Evolutionary conservation across 352 stramenopile species (phyloP).

Genomic region (Pythium folliculosum): DNA sequence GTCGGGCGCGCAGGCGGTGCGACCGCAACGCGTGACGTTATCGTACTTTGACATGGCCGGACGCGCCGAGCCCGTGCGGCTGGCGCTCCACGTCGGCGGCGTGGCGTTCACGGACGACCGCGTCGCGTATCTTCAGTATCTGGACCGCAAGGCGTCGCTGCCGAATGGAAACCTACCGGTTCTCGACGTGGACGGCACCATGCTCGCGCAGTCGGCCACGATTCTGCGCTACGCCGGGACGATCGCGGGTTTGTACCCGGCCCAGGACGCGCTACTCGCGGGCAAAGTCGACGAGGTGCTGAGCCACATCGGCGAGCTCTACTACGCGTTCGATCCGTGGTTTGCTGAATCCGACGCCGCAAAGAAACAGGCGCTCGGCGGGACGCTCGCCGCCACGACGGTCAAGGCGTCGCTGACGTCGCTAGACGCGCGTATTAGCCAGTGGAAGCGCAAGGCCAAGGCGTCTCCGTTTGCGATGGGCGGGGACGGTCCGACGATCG

Average conservation of each 20-base stretch:
- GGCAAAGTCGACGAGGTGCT: constrained; percentile 43
- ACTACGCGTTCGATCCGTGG: constrained; percentile 12
- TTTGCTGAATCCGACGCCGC: constrained; percentile 21
- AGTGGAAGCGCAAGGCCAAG: constrained; percentile 19
- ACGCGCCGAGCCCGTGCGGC: constrained; percentile 31
- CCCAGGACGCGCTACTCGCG: neutral
- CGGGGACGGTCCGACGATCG: constrained; percentile 41
- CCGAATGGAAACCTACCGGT: constrained; percentile 35
- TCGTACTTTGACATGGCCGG: constrained; percentile 15
- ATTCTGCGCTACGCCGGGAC: constrained; percentile 68
- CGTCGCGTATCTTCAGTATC: constrained; percentile 22
- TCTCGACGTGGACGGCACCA: constrained; percentile 30
- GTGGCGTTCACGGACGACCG: constrained; percentile 40
- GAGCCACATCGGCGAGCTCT: constrained; percentile 34
- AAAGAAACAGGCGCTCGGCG: neutral
- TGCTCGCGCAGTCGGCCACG: constrained; percentile 40
- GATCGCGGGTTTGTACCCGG: constrained; percentile 36
- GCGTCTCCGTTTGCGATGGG: constrained; percentile 25
- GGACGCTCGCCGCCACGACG: constrained; percentile 25
- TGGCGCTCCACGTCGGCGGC: constrained; percentile 30
- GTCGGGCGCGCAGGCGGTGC: too few species aligned
- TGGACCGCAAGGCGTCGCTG: constrained; percentile 20
- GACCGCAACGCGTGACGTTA: neutral
- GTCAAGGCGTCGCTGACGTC: constrained; percentile 40
- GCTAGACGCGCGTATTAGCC: constrained; percentile 40